Evolutionary conservation across 441 rosid species (phyloP).

Genomic region (Gossypium davidsonii): DNA sequence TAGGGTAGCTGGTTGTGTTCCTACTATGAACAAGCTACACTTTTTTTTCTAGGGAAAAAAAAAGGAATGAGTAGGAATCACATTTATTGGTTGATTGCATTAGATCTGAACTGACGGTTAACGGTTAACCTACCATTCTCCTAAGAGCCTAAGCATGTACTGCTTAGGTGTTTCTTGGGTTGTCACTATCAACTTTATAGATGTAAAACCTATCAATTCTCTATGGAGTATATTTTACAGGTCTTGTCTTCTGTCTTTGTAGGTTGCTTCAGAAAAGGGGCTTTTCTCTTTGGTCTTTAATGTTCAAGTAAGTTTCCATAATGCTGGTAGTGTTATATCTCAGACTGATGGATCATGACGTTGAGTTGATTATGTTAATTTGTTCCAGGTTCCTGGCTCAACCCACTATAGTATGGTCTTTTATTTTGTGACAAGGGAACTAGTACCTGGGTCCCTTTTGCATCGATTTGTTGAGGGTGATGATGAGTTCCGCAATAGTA

Average conservation of each 20-base stretch:
- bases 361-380: constrained; percentile 9
- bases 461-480: constrained; percentile 96
- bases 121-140: background rate
- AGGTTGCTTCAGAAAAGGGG: constrained; percentile 94
- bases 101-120: background rate
- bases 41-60: background rate
- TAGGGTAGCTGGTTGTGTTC: background rate
- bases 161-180: constrained; percentile 12
- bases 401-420: constrained; percentile 98
- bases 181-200: background rate
- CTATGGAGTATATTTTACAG: background rate
- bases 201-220: background rate
- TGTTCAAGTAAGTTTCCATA: constrained; percentile 70
- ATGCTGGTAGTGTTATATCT: constrained; percentile 11
- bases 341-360: constrained; percentile 5
- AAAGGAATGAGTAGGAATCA: background rate
- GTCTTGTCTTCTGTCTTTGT: constrained; percentile 16
- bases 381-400: constrained; percentile 81
- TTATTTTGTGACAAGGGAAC: constrained; percentile 73
- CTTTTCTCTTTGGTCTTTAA: constrained; percentile 77
- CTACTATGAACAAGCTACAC: background rate
- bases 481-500: constrained; percentile 94
- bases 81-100: background rate
- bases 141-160: background rate
- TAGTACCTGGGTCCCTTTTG: constrained; percentile 77